Evolutionary conservation across 2,329 filamentous ascomycete genomes (phyloP).

Genomic region (Nemania sp.): DNA sequence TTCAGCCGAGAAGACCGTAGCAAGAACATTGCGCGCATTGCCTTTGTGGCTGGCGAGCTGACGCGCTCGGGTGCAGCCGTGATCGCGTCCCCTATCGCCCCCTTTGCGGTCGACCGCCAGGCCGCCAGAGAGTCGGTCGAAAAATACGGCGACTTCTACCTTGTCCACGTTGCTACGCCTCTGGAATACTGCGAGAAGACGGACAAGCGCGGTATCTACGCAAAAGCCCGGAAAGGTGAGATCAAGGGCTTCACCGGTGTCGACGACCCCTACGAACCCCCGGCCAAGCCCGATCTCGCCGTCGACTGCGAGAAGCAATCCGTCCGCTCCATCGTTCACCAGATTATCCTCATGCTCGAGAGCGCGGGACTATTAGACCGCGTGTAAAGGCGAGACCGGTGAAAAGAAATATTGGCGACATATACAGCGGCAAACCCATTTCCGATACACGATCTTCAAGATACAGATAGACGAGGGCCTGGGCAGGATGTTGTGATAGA

Average conservation of each 20-base stretch:
- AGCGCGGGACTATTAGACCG: conserved; percentile 84
- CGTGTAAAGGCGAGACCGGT: conserved; percentile 44
- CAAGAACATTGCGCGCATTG: conserved; percentile 93
- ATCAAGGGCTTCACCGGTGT: conserved; percentile 99
- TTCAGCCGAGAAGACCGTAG: conserved; percentile 93
- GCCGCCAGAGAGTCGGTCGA: conserved; percentile 83
- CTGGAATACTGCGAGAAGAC: conserved; percentile 94
- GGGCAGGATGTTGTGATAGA: conserved; percentile 15
- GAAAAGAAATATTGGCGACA: conserved; percentile 6
- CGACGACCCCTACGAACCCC: conserved; percentile 93
- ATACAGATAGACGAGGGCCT: conserved; percentile 15
- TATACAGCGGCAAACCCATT: conserved; percentile 16
- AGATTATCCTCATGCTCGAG: conserved; percentile 93
- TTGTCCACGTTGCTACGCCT: conserved; percentile 91
- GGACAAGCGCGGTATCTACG: conserved; percentile 90
- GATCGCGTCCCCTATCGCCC: conserved; percentile 94
- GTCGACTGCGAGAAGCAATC: conserved; percentile 86
- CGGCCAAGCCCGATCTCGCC: conserved; percentile 77
- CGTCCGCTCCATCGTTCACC: conserved; percentile 91
- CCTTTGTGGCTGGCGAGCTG: conserved; percentile 93
- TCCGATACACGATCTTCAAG: conserved; percentile 9
- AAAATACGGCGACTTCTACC: conserved; percentile 89
- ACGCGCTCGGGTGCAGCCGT: conserved; percentile 92
- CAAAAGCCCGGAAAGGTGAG: conserved; percentile 79
- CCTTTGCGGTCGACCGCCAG: conserved; percentile 78